Conservation (phyloP, 2,329 filamentous ascomycete genomes). For the Arthrinium phaeospermum region DNA sequence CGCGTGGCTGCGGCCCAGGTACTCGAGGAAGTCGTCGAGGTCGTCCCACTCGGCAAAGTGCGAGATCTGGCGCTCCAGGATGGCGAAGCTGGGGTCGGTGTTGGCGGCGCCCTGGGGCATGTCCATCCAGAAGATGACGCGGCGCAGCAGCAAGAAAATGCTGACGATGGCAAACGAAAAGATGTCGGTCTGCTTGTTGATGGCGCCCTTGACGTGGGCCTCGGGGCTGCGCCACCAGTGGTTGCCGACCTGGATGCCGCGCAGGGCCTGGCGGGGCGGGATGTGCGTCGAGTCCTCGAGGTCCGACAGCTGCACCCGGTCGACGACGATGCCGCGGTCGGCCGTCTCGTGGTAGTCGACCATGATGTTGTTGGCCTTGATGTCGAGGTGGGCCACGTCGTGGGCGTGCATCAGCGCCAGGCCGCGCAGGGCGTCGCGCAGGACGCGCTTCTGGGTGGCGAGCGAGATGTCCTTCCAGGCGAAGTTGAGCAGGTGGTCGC, state of each 20-base stretch:
- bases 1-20: conserved; percentile 46
- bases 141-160: conserved; percentile 50
- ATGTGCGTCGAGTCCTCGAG: conserved; percentile 48
- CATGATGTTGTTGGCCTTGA: conserved; percentile 52
- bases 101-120: conserved; percentile 33
- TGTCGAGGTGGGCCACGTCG: conserved; percentile 47
- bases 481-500: conserved; percentile 48
- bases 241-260: conserved; percentile 46
- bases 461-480: conserved; percentile 46
- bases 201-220: conserved; percentile 45
- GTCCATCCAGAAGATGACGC: conserved; percentile 46
- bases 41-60: conserved; percentile 51
- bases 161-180: conserved; percentile 52
- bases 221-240: conserved; percentile 53
- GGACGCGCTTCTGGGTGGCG: conserved; percentile 45
- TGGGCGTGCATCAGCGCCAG: conserved; percentile 44
- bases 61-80: conserved; percentile 53
- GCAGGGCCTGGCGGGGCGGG: conserved; percentile 41
- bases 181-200: conserved; percentile 47
- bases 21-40: conserved; percentile 46
- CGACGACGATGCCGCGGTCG: conserved; percentile 38
- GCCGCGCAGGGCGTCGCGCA: conserved; percentile 48
- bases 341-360: conserved; percentile 43
- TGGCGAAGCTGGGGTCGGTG: conserved; percentile 44
- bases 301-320: conserved; percentile 47